These are phyloP conservation scores for Syncephalastrum contaminatum DNA, from an alignment of 371 early-diverging fungal species.

Conservation along the genomic window DNA sequence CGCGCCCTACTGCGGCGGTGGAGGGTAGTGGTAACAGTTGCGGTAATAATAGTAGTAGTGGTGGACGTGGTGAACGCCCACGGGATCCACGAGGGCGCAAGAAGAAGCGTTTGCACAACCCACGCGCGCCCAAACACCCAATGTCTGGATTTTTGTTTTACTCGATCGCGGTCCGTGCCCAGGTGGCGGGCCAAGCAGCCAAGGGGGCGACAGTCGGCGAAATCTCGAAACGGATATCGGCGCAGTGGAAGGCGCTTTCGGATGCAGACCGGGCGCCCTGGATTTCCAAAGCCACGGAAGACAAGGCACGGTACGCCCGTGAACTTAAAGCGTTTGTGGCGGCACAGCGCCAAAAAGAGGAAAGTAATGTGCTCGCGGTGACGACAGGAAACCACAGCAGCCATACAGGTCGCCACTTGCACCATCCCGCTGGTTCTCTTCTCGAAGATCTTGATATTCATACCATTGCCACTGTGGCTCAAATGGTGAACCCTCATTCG, in stretches of 20 bases:
- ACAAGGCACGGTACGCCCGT: constrained; percentile 73
- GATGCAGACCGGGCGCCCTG: constrained; percentile 55
- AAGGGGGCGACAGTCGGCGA: constrained; percentile 58
- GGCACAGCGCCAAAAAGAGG: not conserved
- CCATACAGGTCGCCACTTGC: not conserved
- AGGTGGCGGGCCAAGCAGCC: constrained; percentile 54
- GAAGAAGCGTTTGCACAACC: constrained; percentile 62
- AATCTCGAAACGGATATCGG: constrained; percentile 64
- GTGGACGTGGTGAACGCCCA: constrained; percentile 21
- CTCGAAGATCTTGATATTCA: constrained; percentile 19
- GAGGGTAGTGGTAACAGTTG: not conserved
- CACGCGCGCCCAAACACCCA: constrained; percentile 76
- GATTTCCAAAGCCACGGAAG: constrained; percentile 60
- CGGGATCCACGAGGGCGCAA: constrained; percentile 53
- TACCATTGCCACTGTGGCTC: constrained; percentile 28
- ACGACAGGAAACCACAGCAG: not conserved
- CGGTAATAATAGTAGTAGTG: constrained; percentile 12
- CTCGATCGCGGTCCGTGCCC: constrained; percentile 58
- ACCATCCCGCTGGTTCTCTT: not conserved
- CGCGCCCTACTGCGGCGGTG: not conserved
- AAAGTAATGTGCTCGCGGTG: not conserved
- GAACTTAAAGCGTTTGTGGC: constrained; percentile 50
- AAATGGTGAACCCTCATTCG: constrained; percentile 21
- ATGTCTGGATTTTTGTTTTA: constrained; percentile 77
- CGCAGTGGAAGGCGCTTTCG: constrained; percentile 61